Evolutionary conservation across 805 yeast species (phyloP).

Genomic region (Cyberlindnera bimundalis): DNA sequence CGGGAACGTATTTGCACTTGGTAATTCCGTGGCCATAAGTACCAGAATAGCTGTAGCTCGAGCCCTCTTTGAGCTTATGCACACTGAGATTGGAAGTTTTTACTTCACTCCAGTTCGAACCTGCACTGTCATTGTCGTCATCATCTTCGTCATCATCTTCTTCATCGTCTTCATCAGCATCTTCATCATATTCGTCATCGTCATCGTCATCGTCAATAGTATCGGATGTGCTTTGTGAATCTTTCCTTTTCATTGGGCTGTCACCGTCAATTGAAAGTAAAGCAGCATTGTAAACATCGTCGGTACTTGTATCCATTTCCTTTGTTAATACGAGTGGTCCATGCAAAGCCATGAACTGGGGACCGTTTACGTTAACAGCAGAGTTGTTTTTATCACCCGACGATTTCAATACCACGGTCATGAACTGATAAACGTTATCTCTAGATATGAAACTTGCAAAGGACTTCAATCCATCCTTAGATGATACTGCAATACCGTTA

Average conservation of each 20-base stretch:
- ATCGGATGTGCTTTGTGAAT: constrained; percentile 13
- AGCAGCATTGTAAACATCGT: constrained; percentile 33
- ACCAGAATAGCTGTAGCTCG: constrained; percentile 51
- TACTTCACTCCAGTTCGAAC: constrained; percentile 6
- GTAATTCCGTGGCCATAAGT: constrained; percentile 65
- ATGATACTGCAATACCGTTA: constrained; percentile 60
- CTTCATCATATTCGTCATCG: constrained; percentile 13
- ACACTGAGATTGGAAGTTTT: constrained; percentile 24
- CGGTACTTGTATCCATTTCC: constrained; percentile 18
- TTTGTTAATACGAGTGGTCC: constrained; percentile 20
- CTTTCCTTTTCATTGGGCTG: constrained; percentile 23
- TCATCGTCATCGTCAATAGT: neutral
- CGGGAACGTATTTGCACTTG: constrained; percentile 40
- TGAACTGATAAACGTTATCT: constrained; percentile 68
- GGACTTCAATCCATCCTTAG: constrained; percentile 46
- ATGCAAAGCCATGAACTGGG: constrained; percentile 5
- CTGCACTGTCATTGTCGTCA: constrained; percentile 17
- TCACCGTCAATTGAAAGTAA: constrained; percentile 45
- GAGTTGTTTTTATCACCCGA: constrained; percentile 12
- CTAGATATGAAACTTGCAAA: constrained; percentile 88
- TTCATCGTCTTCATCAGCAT: constrained; percentile 26
- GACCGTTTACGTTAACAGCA: neutral
- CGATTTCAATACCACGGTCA: constrained; percentile 32
- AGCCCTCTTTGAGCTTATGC: constrained; percentile 36
- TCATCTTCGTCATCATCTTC: constrained; percentile 29